Evolutionary conservation across 768 basidiomycete species (phyloP), one percentile per base, ranked within the genome.

Genomic region (Fistulinella prunicolor): DNA sequence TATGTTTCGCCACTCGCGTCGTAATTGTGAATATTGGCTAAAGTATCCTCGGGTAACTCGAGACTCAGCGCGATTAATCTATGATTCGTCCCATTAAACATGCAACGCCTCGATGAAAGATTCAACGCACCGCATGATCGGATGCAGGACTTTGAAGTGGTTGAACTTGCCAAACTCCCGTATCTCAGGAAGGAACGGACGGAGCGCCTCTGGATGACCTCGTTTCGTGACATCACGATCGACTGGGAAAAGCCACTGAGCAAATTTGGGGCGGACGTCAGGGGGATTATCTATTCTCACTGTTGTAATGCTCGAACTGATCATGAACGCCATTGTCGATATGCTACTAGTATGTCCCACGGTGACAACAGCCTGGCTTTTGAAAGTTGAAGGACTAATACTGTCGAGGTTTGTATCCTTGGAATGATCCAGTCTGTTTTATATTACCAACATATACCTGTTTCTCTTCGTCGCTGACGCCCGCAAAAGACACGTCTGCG

Each of bases 291-390:
- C 23, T 28, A 13, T 3, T 53, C 76, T 47, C 49, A 85, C 84
- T 71, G 53, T 79, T 81, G 55, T 86, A 85, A 43, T 78, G 71
- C 56, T 86, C 83, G 16, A 84, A 55, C 54, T 84, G 81, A 57
- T 86, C 85, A 13, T 64, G 73, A 20, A 86, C 77, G 6, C 83
- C 83, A 10, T 73, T 74, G 34, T 79, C 80, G 38, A 85, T 77
- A 41, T 80, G 78, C 83, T 86, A 44, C 9, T 32, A 1, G 32
- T 40, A 22, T n/a, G n/a, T n/a, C n/a, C 30, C 7, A 24, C 6
- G 14, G 29, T 1, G 30, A 38, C 22, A 4, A 9, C 13, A 3
- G 7, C 13, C 4, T 32, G 13, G 13, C 6, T 6, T 9, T 4
- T n/a, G n/a, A 10, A 36, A 17, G 29, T 40, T 4, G 13, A 20